Evolutionary conservation across 2,329 filamentous ascomycete genomes (phyloP).

Genomic region (Talaromyces sp.): DNA sequence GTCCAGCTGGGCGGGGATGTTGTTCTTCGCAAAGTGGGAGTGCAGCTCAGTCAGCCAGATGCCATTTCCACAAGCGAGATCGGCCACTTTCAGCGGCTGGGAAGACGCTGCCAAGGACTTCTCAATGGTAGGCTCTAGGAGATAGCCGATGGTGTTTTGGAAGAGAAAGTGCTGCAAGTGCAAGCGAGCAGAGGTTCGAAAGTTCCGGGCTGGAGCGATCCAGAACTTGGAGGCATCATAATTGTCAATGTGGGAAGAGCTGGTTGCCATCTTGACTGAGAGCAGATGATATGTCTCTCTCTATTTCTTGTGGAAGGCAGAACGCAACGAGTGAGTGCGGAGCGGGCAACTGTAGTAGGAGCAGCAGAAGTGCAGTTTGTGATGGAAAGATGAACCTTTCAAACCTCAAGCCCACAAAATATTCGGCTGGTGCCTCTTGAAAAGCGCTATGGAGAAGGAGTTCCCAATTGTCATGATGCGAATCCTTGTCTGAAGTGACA

Average conservation of each 20-base stretch:
- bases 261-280: no score
- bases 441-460: no score
- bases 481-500: no score
- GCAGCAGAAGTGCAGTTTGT: no score
- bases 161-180: constrained; percentile 25
- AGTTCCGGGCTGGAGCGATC: not conserved
- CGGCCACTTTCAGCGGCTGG: constrained; percentile 10
- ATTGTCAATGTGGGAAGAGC: not conserved
- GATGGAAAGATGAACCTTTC: no score
- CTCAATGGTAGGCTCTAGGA: constrained; percentile 19
- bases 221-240: not conserved
- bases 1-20: not conserved
- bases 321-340: no score
- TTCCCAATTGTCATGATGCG: no score
- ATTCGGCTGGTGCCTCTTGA: no score
- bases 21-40: not conserved
- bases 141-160: constrained; percentile 22
- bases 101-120: constrained; percentile 6
- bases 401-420: no score
- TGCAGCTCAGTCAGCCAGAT: not conserved
- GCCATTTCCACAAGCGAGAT: not conserved
- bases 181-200: constrained; percentile 12
- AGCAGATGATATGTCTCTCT: no score
- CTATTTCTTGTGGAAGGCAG: no score
- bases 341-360: no score